Base-by-base conservation (phyloP, 2,329 filamentous ascomycete genomes). In the Botrytis hyacinthi region DNA sequence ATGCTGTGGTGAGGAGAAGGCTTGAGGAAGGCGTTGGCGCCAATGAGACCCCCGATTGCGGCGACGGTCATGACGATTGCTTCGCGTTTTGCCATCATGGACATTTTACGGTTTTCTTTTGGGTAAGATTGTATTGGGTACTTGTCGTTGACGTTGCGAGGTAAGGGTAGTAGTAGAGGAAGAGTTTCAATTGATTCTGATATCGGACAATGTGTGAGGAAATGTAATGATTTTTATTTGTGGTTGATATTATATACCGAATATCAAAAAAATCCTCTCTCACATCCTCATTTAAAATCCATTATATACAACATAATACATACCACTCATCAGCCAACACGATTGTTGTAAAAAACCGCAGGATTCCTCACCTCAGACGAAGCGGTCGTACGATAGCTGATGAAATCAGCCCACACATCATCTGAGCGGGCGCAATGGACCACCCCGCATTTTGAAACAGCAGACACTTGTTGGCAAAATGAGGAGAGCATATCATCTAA, bases 1-100 rank as follows among this genome's bases (percentile, higher is more conserved):
- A 73, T 73, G 29, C 59, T 51, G 6, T 70, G 57, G 22, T 73
- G 71, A 26, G 51, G 65, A 61, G 48, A 66, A 20, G 71, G 66
- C 26, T 61, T 73, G 12, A 73, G 35, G 1, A 61, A 3, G 32
- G 54, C 54, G 59, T 73, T 73, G 51, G 71, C 71, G 35, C 71
- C 71, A 9, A 73, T 70, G 5, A 73, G 46, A 44, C 65, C 71
- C 14, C 40, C 59, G 20, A 70, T 29, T 44, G 71, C 71, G 42
- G 37, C 32, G 22, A 73, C 8, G 10, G 62, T 70, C 66, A 73
- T 70, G 1, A 73, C 22, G 18, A 62, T 60, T 42, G 66, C 71
- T 61, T 73, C 66, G 54, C 71, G 57, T 29, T 73, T 70, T 8
- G 71, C 62, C 60, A 40, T 66, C 26, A 46, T 65, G 7, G 61